These are phyloP conservation scores for Linum lewisii DNA, from an alignment of 345 rosid genomes.

Conservation along the genomic window DNA sequence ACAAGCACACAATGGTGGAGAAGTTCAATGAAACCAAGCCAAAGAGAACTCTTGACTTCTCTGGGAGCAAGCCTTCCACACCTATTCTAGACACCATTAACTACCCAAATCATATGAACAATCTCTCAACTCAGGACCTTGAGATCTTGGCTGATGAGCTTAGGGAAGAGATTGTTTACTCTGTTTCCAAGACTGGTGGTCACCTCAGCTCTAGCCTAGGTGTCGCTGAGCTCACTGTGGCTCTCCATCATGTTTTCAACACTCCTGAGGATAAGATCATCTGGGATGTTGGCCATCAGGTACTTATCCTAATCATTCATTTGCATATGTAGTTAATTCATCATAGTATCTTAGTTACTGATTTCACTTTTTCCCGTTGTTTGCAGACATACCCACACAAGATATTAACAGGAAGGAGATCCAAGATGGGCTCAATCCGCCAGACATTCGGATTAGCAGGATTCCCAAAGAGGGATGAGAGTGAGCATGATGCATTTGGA, in stretches of 20 bases:
- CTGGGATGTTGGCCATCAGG: slow-evolving; percentile 64
- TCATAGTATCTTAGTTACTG: too few species aligned
- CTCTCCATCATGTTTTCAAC: slow-evolving; percentile 45
- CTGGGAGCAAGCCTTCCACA: slow-evolving; percentile 27
- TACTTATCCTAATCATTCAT: not conserved
- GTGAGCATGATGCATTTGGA: slow-evolving; percentile 40
- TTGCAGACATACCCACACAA: slow-evolving; percentile 36
- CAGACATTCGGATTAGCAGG: slow-evolving; percentile 39
- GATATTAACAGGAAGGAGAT: slow-evolving; percentile 37
- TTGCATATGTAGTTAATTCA: not conserved
- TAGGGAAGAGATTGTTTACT: slow-evolving; percentile 33
- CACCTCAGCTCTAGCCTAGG: slow-evolving; percentile 44
- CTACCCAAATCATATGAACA: slow-evolving; percentile 33
- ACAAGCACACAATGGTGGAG: not conserved
- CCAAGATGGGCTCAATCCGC: slow-evolving; percentile 35
- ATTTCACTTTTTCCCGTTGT: not conserved
- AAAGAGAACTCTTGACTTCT: slow-evolving; percentile 18
- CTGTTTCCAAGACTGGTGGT: slow-evolving; percentile 44
- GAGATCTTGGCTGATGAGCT: slow-evolving; percentile 28
- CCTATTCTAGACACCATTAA: slow-evolving; percentile 34
- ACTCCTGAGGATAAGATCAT: slow-evolving; percentile 39
- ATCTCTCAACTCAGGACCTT: slow-evolving; percentile 37
- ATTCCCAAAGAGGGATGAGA: slow-evolving; percentile 43
- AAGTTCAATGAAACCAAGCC: slow-evolving; percentile 1
- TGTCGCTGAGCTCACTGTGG: slow-evolving; percentile 40